Evolutionary conservation across 371 early-diverging fungal genomes (phyloP), one percentile per base, ranked within the genome.

Genomic region (Saksenaea vasiformis): DNA sequence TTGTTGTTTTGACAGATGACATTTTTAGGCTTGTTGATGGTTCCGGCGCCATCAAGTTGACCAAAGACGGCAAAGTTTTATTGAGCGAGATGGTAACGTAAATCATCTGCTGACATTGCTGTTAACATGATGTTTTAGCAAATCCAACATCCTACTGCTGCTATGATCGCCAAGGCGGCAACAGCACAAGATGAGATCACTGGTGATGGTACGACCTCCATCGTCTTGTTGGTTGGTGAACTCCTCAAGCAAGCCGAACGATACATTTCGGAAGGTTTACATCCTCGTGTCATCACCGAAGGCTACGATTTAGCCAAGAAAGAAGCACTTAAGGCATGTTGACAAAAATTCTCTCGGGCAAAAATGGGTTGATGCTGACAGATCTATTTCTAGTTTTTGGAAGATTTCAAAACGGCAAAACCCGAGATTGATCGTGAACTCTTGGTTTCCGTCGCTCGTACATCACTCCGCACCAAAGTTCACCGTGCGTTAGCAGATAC

Each of bases 141-240:
- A 95, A 98, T 99, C 79, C 97, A 98, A 87, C 97, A 99, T 83
- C 99, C 99, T 24, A 99, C 99, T 7, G 98, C 99, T 43, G 93
- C 96, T 61, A 96, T 99, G 94, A 98, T 99, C 72, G 99, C 99
- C 28, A 92, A 98, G 60, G 96, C 99, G 35, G 99, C 99, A 10
- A 94, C 95, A 37, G 99, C 99, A 34, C 98, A 99, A 82, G 98
- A 98, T 78, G 96, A 97, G 68, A 91, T 98, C 56, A 96, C 96
- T 38, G 99, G 99, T 60, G 99, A 99, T 72, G 99, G 99, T 55
- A 98, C 99, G 9, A 98, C 99, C 14, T 92, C 98, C 1, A 94
- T 98, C 71, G 97, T 99, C 31, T 81, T 99, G 61, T 77, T 99
- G 22, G 95, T 97, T 38, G 98, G 97, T 60, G 98, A 99, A 81